phyloP scores from a whole-genome alignment of 768 basidiomycete species.

The Krasilnikovozyma curviuscula region DNA sequence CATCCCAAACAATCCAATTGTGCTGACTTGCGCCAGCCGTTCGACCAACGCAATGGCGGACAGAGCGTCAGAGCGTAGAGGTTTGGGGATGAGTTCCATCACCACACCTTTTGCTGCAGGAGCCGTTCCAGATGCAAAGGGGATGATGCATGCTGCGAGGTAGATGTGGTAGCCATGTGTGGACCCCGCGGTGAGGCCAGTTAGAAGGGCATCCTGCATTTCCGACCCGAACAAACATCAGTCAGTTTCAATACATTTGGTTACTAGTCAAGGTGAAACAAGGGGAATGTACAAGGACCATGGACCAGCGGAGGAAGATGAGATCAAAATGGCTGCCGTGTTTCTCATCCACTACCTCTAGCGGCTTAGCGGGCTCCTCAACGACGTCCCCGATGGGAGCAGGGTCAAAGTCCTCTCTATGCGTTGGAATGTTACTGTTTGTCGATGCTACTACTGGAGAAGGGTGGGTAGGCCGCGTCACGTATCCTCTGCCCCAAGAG shows the following conservation, averaged over 20 bases:
- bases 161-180: slow-evolving; percentile 20
- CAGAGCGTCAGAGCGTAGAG: slow-evolving; percentile 21
- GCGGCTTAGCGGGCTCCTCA: too few relatives aligned
- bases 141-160: slow-evolving; percentile 21
- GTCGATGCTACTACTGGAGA: too few relatives aligned
- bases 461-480: too few relatives aligned
- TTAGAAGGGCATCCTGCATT: slow-evolving; percentile 23
- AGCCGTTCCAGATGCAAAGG: slow-evolving; percentile 24
- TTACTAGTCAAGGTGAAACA: too few relatives aligned
- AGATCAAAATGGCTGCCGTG: slow-evolving; percentile 23
- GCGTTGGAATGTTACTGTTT: slow-evolving; percentile 1
- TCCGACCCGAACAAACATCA: too few relatives aligned
- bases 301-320: slow-evolving; percentile 20
- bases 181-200: slow-evolving; percentile 14
- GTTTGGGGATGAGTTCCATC: slow-evolving; percentile 21
- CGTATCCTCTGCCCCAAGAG: slow-evolving; percentile 12
- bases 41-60: slow-evolving; percentile 22
- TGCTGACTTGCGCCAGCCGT: too few relatives aligned
- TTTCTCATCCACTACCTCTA: slow-evolving; percentile 14
- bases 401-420: slow-evolving; percentile 5
- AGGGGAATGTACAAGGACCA: too few relatives aligned
- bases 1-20: too few relatives aligned
- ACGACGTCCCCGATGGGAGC: not conserved
- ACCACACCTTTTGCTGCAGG: slow-evolving; percentile 24
- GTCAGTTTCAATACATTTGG: too few relatives aligned